These are phyloP conservation scores for Ophiosphaerella korrae DNA, from an alignment of 2,329 filamentous ascomycete species.

Conservation along the genomic window DNA sequence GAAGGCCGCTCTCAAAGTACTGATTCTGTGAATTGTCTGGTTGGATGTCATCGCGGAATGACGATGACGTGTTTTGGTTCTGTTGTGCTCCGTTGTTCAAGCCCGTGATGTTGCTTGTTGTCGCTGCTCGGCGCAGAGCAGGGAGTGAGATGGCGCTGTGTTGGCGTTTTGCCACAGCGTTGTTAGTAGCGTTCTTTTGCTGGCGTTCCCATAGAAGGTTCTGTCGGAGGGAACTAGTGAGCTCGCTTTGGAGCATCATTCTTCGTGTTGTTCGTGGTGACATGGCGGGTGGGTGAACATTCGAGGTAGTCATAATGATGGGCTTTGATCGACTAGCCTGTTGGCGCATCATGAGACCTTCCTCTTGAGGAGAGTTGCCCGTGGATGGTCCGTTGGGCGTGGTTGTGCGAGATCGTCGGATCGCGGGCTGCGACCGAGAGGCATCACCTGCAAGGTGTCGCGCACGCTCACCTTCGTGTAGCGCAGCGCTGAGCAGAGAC, in stretches of 20 bases:
- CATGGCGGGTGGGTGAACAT: slow-evolving; percentile 73
- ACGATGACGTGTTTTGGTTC: slow-evolving; percentile 56
- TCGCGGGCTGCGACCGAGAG: slow-evolving; percentile 59
- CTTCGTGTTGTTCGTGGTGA: slow-evolving; percentile 90
- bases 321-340: slow-evolving; percentile 74
- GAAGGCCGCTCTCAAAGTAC: slow-evolving; percentile 77
- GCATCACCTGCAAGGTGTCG: slow-evolving; percentile 71
- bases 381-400: slow-evolving; percentile 72
- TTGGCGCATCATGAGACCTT: slow-evolving; percentile 64
- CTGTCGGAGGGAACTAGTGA: slow-evolving; percentile 89
- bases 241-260: slow-evolving; percentile 93
- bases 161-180: slow-evolving; percentile 84
- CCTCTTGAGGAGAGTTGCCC: slow-evolving; percentile 61
- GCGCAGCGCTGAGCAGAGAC: slow-evolving; percentile 87
- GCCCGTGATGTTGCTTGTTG: slow-evolving; percentile 84
- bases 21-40: slow-evolving; percentile 68
- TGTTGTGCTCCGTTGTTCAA: slow-evolving; percentile 68
- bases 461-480: slow-evolving; percentile 78
- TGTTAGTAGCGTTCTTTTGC: slow-evolving; percentile 87
- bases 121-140: slow-evolving; percentile 42
- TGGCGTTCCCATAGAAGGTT: slow-evolving; percentile 95
- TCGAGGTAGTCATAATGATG: slow-evolving; percentile 75
- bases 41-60: slow-evolving; percentile 59
- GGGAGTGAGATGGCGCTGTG: slow-evolving; percentile 64
- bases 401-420: slow-evolving; percentile 66